phyloP scores from a whole-genome alignment of 192 early-diverging fungal species.

The Coemansia furcata region DNA sequence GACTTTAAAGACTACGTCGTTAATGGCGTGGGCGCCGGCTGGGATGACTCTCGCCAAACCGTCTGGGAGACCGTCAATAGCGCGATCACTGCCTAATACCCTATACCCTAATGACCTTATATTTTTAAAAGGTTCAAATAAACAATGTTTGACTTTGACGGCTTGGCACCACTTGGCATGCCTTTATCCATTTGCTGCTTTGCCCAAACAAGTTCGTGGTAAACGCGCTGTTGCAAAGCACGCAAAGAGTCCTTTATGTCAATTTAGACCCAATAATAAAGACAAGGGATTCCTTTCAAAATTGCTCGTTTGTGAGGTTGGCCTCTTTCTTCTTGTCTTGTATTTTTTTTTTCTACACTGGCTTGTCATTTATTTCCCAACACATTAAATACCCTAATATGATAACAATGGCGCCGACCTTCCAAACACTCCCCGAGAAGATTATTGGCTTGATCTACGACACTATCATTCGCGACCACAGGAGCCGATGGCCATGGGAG shows the following conservation, averaged over 20 bases:
- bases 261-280: no score
- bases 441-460: background rate
- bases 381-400: background rate
- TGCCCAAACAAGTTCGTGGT: no score
- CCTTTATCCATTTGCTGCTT: no score
- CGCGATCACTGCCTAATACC: conserved; percentile 10
- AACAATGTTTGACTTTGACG: background rate
- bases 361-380: background rate
- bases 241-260: no score
- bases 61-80: conserved; percentile 34
- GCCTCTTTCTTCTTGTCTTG: background rate
- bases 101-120: conserved; percentile 1
- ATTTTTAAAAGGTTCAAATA: background rate
- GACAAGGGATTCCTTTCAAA: background rate
- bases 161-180: background rate
- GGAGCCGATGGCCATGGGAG: background rate
- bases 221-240: no score
- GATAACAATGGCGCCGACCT: background rate
- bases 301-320: background rate
- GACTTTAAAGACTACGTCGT: conserved; percentile 44
- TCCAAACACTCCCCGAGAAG: background rate
- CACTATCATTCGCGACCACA: background rate
- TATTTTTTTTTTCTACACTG: background rate
- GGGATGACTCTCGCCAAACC: conserved; percentile 14
- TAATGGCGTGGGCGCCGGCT: conserved; percentile 26